Conservation (phyloP, 1,139 yeast genomes). For the Blastobotrys arbuscula region DNA sequence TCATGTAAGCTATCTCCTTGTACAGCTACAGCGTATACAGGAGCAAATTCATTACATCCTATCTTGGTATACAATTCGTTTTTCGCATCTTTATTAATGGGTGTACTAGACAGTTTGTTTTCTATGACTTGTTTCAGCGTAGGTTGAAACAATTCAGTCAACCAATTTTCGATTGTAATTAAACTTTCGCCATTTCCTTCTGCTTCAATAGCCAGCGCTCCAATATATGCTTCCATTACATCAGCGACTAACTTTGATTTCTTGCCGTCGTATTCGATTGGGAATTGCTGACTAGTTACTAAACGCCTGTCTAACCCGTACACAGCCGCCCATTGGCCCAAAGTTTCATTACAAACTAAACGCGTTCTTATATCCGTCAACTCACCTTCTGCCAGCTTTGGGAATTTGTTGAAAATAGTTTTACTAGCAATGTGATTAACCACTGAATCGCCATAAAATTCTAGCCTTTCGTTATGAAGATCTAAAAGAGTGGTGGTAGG, state of each 20-base stretch:
- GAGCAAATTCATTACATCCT: slow-evolving; percentile 50
- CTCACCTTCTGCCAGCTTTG: slow-evolving; percentile 75
- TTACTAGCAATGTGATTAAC: slow-evolving; percentile 68
- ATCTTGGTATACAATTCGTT: slow-evolving; percentile 59
- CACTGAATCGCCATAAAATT: slow-evolving; percentile 89
- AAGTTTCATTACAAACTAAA: slow-evolving; percentile 67
- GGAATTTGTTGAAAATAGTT: slow-evolving; percentile 59
- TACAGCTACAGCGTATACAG: slow-evolving; percentile 54
- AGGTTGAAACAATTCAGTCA: slow-evolving; percentile 49
- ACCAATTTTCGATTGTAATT: slow-evolving; percentile 54
- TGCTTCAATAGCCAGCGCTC: slow-evolving; percentile 64
- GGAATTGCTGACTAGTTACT: slow-evolving; percentile 34
- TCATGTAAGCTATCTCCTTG: slow-evolving; percentile 45
- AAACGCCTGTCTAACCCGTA: slow-evolving; percentile 67
- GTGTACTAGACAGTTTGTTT: slow-evolving; percentile 31
- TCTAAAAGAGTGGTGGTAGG: slow-evolving; percentile 21
- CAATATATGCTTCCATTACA: slow-evolving; percentile 86
- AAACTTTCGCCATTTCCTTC: slow-evolving; percentile 20
- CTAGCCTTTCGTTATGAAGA: slow-evolving; percentile 82
- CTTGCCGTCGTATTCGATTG: slow-evolving; percentile 22
- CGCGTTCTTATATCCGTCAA: slow-evolving; percentile 65
- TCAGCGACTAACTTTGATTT: slow-evolving; percentile 58
- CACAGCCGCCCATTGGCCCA: slow-evolving; percentile 62
- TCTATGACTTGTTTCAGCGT: slow-evolving; percentile 38
- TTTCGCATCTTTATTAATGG: slow-evolving; percentile 60